A percentile compares a stretch with the other conserved stretches of the same genome.
phyloP scores from a whole-genome alignment of 176 grass and related monocot species.

The Musa schizocarpa region DNA sequence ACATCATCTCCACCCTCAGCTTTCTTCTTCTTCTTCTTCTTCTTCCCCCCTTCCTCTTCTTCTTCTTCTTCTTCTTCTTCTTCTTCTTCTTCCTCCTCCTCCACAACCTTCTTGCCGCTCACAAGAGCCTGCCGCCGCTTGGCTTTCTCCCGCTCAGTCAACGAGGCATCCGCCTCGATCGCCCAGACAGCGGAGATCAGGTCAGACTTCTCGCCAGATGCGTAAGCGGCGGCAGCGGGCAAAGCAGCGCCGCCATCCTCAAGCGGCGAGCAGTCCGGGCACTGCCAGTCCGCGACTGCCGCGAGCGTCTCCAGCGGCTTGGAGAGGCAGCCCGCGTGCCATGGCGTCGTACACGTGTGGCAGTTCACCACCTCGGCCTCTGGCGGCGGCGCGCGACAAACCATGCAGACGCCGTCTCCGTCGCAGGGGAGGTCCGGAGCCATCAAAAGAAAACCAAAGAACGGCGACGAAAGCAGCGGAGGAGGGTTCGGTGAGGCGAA shows the following conservation, averaged over 20 bases:
- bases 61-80: slow-evolving; percentile 6
- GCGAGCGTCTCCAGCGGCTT: slow-evolving; percentile 33
- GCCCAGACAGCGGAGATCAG: slow-evolving; percentile 54
- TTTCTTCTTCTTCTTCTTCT: slow-evolving; percentile 11
- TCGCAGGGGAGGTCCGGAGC: slow-evolving; percentile 9
- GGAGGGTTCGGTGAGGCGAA: no score
- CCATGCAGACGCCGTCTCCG: slow-evolving; percentile 21
- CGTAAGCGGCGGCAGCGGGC: background rate
- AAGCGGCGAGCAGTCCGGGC: slow-evolving; percentile 56
- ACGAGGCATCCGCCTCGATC: slow-evolving; percentile 53
- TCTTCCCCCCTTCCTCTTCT: background rate
- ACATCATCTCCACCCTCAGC: background rate
- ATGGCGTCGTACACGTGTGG: slow-evolving; percentile 16
- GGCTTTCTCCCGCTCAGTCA: slow-evolving; percentile 71
- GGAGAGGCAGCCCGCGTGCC: slow-evolving; percentile 50
- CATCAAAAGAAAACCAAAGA: background rate
- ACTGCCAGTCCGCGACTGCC: slow-evolving; percentile 43
- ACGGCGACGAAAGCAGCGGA: background rate
- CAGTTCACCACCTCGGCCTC: slow-evolving; percentile 4
- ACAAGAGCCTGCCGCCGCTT: slow-evolving; percentile 54
- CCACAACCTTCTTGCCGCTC: slow-evolving; percentile 19
- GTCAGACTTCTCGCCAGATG: background rate
- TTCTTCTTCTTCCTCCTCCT: background rate
- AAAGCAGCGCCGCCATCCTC: background rate
- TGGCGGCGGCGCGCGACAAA: background rate